Evolutionary conservation across 225 moss, liverwort and hornwort species (phyloP), one percentile per base, ranked within the genome.

Genomic region (Anthoceros angustus): DNA sequence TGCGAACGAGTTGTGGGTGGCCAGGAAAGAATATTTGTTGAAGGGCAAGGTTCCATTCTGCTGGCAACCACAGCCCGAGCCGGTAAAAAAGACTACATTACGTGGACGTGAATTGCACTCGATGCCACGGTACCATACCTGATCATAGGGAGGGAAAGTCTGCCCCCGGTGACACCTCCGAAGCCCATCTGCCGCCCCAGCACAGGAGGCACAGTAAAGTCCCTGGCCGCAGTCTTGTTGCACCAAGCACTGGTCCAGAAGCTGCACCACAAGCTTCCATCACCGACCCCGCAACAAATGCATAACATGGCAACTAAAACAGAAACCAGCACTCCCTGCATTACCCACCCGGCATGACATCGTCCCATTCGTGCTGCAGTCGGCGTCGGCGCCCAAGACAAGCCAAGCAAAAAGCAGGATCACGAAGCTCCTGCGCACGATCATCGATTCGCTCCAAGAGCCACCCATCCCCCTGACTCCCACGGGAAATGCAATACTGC

Each of bases 21-120:
- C 82, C 38, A 94, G 82, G 90, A 90, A 94, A n/a, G 90, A 77
- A 42, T 88, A 90, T 69, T 90, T 84, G 74, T 90, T 94, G 78
- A 78, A 94, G 24, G 88, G 94, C 64, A 90, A 55, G 43, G 90
- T 81, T 41, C 80, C 75, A 50, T 73, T 84, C 93, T 93, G 90
- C 24, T 32, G 4, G 32, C 32, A 32, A 32, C 2, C 32, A 32
- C 32, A 32, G 32, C 32, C 32, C 32, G 32, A 32, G 32, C 32
- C 32, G 32, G 32, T 32, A 32, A 78, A 9, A n/a, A n/a, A 64
- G 43, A 12, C 24, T 26, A 8, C 18, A 12, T 12, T 8, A 12
- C 14, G 15, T 63, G 1, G 72, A 45, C 25, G 32, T 25, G 24
- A 41, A 0, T 12, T 18, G 60, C 16, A 18, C 16, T 48, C 18